These are phyloP conservation scores for Suhomyces guaymorum DNA, from an alignment of 1,139 yeast genomes.

Conservation along the genomic window DNA sequence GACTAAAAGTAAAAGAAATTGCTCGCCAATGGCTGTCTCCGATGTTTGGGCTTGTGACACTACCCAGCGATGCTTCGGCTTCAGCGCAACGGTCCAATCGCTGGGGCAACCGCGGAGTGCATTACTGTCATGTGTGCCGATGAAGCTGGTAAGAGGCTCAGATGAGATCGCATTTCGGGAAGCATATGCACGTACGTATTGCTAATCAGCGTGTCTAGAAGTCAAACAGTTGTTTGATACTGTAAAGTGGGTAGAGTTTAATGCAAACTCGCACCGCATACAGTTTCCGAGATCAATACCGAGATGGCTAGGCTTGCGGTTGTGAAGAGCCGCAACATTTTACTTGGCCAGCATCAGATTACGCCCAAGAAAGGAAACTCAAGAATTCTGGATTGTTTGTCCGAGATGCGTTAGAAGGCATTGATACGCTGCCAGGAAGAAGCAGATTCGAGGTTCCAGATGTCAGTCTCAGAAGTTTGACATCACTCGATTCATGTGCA, in stretches of 20 bases:
- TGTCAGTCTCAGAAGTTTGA: no score
- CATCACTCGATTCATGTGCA: neutral
- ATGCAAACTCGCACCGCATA: neutral
- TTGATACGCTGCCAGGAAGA: neutral
- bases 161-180: no score
- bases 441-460: no score
- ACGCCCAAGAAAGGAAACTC: no score
- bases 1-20: constrained; percentile 5
- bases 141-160: no score
- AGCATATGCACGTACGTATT: no score
- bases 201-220: no score
- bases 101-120: no score
- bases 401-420: neutral
- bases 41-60: neutral
- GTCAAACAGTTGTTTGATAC: no score
- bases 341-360: neutral
- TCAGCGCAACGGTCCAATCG: no score
- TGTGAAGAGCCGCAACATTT: neutral
- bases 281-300: neutral
- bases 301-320: neutral
- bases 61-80: no score
- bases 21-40: neutral
- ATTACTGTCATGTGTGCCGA: no score
- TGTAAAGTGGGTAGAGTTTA: neutral
- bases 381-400: neutral